phyloP scores from a whole-genome alignment of 768 basidiomycete genomes.

The Galerina sulciceps region DNA sequence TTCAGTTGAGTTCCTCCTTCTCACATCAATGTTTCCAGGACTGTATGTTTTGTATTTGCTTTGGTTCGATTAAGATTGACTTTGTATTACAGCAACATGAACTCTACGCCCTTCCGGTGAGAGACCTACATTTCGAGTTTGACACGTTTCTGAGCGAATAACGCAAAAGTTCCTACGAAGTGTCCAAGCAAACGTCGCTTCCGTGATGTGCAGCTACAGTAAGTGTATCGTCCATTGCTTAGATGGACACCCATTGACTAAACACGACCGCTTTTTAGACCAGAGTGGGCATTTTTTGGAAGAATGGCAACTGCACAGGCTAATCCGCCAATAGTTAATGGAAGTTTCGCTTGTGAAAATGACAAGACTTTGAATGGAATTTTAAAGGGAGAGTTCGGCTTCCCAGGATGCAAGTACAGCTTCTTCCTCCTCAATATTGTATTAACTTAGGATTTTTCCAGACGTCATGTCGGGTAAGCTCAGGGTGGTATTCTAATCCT shows the following conservation, averaged over 20 bases:
- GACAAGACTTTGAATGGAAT: slow-evolving; percentile 60
- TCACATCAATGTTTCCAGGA: slow-evolving; percentile 22
- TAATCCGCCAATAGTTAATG: slow-evolving; percentile 41
- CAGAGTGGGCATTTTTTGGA: slow-evolving; percentile 29
- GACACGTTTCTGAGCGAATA: background rate
- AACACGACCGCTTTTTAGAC: slow-evolving; percentile 24
- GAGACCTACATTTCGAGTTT: slow-evolving; percentile 2
- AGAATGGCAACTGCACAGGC: background rate
- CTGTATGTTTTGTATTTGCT: slow-evolving; percentile 27
- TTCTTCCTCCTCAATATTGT: background rate
- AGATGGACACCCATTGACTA: background rate
- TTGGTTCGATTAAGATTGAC: background rate
- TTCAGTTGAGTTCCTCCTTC: background rate
- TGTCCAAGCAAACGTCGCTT: slow-evolving; percentile 66
- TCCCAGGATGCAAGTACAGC: slow-evolving; percentile 61
- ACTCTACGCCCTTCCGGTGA: slow-evolving; percentile 56
- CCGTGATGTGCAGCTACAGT: slow-evolving; percentile 73
- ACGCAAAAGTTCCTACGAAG: slow-evolving; percentile 50
- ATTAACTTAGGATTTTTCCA: slow-evolving; percentile 16
- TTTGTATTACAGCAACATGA: slow-evolving; percentile 49
- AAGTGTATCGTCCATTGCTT: slow-evolving; percentile 10
- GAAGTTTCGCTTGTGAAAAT: slow-evolving; percentile 69
- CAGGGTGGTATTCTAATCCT: background rate
- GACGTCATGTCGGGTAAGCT: slow-evolving; percentile 50
- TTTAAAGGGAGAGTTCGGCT: slow-evolving; percentile 67